Evolutionary conservation across 306 rosid species (phyloP).

Genomic region (Carpinus viminea): DNA sequence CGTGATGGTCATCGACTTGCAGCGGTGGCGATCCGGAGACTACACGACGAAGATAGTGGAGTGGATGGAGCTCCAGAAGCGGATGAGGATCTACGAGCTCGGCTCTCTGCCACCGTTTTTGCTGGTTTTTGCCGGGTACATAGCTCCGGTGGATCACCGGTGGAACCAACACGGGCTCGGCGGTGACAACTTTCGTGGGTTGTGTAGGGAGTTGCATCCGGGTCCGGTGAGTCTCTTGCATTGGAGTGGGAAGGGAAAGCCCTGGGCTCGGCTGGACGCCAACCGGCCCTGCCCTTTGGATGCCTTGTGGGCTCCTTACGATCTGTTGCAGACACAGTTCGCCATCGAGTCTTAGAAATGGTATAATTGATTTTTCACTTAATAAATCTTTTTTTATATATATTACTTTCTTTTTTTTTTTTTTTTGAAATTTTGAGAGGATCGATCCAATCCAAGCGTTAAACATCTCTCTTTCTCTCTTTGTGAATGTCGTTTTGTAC

Average conservation of each 20-base stretch:
- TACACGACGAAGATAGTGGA: slow-evolving; percentile 77
- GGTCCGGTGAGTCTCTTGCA: slow-evolving; percentile 92
- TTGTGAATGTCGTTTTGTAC: slow-evolving; percentile 25
- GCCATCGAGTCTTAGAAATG: slow-evolving; percentile 54
- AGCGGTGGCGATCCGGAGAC: slow-evolving; percentile 75
- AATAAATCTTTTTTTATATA: background rate
- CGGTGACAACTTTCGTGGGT: slow-evolving; percentile 85
- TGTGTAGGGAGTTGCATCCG: slow-evolving; percentile 76
- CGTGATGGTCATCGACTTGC: slow-evolving; percentile 89
- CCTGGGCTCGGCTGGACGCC: slow-evolving; percentile 87
- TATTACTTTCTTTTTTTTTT: background rate
- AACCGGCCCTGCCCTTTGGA: slow-evolving; percentile 87
- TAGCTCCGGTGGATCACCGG: slow-evolving; percentile 77
- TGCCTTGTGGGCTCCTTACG: slow-evolving; percentile 93
- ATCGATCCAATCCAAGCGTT: background rate
- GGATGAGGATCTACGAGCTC: slow-evolving; percentile 92
- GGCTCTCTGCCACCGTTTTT: slow-evolving; percentile 91
- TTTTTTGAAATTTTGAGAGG: background rate
- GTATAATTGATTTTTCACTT: background rate
- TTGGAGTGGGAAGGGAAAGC: slow-evolving; percentile 99
- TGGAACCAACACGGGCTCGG: slow-evolving; percentile 99
- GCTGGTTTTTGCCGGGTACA: slow-evolving; percentile 78
- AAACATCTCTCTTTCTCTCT: no score
- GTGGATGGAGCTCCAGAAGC: slow-evolving; percentile 98
- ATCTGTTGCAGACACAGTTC: slow-evolving; percentile 63